Evolutionary conservation across 2,329 filamentous ascomycete species (phyloP).

Genomic region (Fusarium sp.): DNA sequence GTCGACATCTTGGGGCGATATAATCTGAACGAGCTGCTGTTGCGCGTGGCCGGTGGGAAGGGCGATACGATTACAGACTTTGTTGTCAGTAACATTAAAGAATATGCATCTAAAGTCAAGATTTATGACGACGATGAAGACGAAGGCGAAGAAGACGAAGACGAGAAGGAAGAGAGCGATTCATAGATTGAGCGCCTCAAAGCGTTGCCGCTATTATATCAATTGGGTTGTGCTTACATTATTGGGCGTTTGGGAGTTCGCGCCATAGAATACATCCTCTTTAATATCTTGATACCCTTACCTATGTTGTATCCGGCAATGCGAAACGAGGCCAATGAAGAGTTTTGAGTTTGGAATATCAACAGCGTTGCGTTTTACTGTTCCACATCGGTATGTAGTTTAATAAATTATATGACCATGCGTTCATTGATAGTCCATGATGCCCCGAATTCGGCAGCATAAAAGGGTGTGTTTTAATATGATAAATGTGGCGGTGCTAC

Average conservation of each 20-base stretch:
- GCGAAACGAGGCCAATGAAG: slow-evolving; percentile 18
- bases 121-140: slow-evolving; percentile 73
- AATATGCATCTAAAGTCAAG: slow-evolving; percentile 86
- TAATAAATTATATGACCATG: not conserved
- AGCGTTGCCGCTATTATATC: slow-evolving; percentile 14
- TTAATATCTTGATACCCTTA: slow-evolving; percentile 39
- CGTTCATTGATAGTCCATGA: not conserved
- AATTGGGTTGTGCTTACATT: slow-evolving; percentile 16
- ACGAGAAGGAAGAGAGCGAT: slow-evolving; percentile 58
- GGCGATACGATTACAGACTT: slow-evolving; percentile 82
- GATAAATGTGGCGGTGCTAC: slow-evolving; percentile 10
- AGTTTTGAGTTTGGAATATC: slow-evolving; percentile 6
- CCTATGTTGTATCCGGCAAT: slow-evolving; percentile 22
- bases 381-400: not conserved
- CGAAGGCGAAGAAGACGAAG: slow-evolving; percentile 57
- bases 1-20: slow-evolving; percentile 94
- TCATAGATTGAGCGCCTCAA: slow-evolving; percentile 33
- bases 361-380: not conserved
- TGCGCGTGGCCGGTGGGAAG: slow-evolving; percentile 85
- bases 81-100: slow-evolving; percentile 81
- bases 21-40: slow-evolving; percentile 88
- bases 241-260: slow-evolving; percentile 43
- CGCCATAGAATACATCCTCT: slow-evolving; percentile 21
- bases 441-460: too few species aligned
- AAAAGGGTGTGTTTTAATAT: not conserved